These are phyloP conservation scores for Eucalyptus paniculata DNA, from an alignment of 345 rosid species.

Conservation along the genomic window DNA sequence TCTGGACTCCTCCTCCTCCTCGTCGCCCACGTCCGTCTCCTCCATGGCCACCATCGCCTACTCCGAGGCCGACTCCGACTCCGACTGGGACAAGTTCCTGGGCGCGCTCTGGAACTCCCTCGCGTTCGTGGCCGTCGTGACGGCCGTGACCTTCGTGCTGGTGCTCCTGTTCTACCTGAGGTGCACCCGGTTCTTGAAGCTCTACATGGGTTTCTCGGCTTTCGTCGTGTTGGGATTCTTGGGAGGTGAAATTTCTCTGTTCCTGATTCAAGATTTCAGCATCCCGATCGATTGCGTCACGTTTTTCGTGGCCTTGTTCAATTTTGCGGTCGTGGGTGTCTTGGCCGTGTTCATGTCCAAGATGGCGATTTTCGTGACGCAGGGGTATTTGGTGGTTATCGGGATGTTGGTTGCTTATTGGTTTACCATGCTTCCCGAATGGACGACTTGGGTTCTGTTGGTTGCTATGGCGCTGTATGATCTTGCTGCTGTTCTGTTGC, in stretches of 20 bases:
- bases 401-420: conserved; percentile 90
- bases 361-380: conserved; percentile 80
- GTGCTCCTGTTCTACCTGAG: conserved; percentile 82
- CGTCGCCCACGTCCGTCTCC: conserved; percentile 32
- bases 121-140: conserved; percentile 66
- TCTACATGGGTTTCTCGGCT: conserved; percentile 81
- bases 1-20: conserved; percentile 39
- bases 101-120: conserved; percentile 83
- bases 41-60: conserved; percentile 75
- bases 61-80: conserved; percentile 57
- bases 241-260: conserved; percentile 68
- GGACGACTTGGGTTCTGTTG: conserved; percentile 91
- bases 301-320: conserved; percentile 44
- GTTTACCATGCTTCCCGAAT: conserved; percentile 84
- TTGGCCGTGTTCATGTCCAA: conserved; percentile 83
- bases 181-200: conserved; percentile 59
- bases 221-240: conserved; percentile 65
- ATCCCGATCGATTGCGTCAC: conserved; percentile 59
- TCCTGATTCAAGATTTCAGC: conserved; percentile 35
- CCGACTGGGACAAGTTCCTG: conserved; percentile 71
- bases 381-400: conserved; percentile 67
- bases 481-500: conserved; percentile 88
- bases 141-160: conserved; percentile 60
- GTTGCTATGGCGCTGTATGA: conserved; percentile 81
- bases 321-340: conserved; percentile 79